Evolutionary conservation across 257 asterid species (phyloP), one percentile per base, ranked within the genome.

Genomic region (Forsythia viridissima): DNA sequence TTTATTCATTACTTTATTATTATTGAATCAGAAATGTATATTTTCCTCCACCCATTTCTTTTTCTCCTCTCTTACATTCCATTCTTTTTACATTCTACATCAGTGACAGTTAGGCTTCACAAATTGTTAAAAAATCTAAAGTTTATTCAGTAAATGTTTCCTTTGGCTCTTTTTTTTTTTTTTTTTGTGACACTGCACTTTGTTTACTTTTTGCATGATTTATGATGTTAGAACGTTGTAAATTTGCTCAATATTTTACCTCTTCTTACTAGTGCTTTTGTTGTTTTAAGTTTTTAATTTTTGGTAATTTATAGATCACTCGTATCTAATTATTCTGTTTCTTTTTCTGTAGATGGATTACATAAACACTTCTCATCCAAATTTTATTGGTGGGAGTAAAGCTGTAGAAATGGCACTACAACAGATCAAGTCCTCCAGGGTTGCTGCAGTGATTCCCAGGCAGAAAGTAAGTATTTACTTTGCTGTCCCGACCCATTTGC

Each of bases 341-440:
- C 3, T 24, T 57, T 75, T 70, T 16, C 71, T 44, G 57, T 72
- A 90, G 94, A 87, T 88, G 92, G 92, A 84, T 76, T 90, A 87
- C 80, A 90, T 90, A 77, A 90, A 90, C 81, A 85, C 91, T 65
- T 88, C 95, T 81, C 95, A 90, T 83, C 91, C 92, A 68, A 90
- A 82, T 74, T 90, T 90, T 79, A 77, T 90, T 86, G 95, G 95
- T 38, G 95, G 95, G 78, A 88, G 85, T 77, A 86, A 72, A 80
- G 95, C 95, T 75, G 84, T 90, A 11, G 92, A 87, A 77, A 75
- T 51, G 24, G 95, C 95, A 44, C 48, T 81, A 65, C 89, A 90
- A 77, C 91, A 88, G 65, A 74, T 81, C 67, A 88, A 82, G 71
- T 72, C 90, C 48, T 80, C 90, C 70, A 78, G 86, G 80, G 77